Evolutionary conservation across 768 basidiomycete species (phyloP).

Genomic region (Tremella yokohamensis): DNA sequence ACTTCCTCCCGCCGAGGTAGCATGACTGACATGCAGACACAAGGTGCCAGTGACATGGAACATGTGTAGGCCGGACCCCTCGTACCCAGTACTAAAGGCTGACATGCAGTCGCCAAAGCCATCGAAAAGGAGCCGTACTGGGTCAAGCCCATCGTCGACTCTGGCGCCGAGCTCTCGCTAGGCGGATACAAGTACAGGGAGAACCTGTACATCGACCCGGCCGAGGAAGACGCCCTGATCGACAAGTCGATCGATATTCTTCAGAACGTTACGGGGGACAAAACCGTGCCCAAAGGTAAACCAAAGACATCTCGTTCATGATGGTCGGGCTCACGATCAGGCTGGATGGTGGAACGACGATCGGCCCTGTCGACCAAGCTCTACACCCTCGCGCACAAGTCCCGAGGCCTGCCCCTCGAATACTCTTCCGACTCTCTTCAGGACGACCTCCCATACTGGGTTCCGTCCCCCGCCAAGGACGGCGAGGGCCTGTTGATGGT

Average conservation of each 20-base stretch:
- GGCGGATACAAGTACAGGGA: slow-evolving; percentile 22
- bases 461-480: slow-evolving; percentile 11
- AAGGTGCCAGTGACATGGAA: slow-evolving; percentile 34
- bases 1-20: neutral
- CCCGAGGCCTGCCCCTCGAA: slow-evolving; percentile 20
- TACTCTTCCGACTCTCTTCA: slow-evolving; percentile 32
- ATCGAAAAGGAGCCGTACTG: slow-evolving; percentile 31
- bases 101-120: slow-evolving; percentile 21
- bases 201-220: slow-evolving; percentile 16
- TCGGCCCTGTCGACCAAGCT: slow-evolving; percentile 27
- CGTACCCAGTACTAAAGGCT: neutral
- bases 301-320: neutral
- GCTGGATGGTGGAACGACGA: slow-evolving; percentile 28
- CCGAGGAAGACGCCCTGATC: slow-evolving; percentile 33
- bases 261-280: slow-evolving; percentile 34
- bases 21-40: slow-evolving; percentile 14
- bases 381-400: slow-evolving; percentile 23
- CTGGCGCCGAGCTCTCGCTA: slow-evolving; percentile 27
- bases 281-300: slow-evolving; percentile 29
- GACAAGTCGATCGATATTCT: slow-evolving; percentile 34
- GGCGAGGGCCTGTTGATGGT: slow-evolving; percentile 24
- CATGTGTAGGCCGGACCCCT: slow-evolving; percentile 9
- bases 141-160: slow-evolving; percentile 27
- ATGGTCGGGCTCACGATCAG: slow-evolving; percentile 7
- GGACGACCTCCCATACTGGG: slow-evolving; percentile 28